Evolutionary conservation across 2,329 filamentous ascomycete genomes (phyloP), one percentile per base, ranked within the genome.

Genomic region (Aspergillus versicolor): DNA sequence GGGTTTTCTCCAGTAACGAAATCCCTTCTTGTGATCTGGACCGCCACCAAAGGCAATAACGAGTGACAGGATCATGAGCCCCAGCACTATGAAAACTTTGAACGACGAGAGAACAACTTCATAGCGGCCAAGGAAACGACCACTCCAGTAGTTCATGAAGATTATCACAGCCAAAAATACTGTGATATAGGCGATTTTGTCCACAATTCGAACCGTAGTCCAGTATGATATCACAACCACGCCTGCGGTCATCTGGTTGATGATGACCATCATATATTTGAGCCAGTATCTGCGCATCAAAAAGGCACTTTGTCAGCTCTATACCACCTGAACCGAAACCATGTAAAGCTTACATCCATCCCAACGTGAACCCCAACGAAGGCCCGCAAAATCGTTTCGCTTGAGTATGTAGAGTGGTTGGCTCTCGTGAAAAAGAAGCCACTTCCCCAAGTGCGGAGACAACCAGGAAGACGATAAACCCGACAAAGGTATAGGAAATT

Each of bases 221-320:
- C 91, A 95, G 66, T 86, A 91, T 62, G 88, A 84, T 48, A 95
- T 88, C 53, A 93, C 88, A 30, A 94, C 75, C 8, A 89, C 83
- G 9, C 84, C 85, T 38, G 91, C 91, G 0, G 90, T 93, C 41
- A 94, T 79, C 70, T 95, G 90, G 67, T 93, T 94, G 1, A 91
- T 90, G 2, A 89, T 92, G 44, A 90, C 84, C 67, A 95, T 91
- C 71, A 93, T 89, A 74, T 93, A 94, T 68, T 84, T 92, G 73
- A 87, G 81, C 83, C 84, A 89, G 66, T 73, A 76, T 61, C 73
- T 76, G 57, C 34, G 24, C 21, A 13, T 24, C 6, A 13, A 13
- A 38, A 37, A 13, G 9, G 11, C 6, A 9, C 32, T 27, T n/a
- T 24, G 32, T 37, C 46, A 68, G 8, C 7, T 13, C 41, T 13